Base-by-base conservation (phyloP, 73 alveolate species). In the Durusdinium trenchii region DNA sequence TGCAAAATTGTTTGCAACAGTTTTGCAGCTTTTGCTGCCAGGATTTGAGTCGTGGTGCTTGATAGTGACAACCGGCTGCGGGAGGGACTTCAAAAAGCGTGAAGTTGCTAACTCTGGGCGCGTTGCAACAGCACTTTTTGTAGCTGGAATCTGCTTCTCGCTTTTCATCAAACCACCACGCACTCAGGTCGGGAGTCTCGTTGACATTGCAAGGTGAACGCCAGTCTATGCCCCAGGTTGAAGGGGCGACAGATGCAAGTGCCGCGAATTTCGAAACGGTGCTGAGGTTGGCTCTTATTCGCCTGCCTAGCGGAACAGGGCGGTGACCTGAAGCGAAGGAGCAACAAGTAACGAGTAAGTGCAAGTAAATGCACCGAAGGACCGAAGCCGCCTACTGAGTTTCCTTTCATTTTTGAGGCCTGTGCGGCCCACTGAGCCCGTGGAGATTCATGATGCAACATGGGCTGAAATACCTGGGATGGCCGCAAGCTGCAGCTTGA, bases 401-500 rank as follows among this genome's bases (percentile, higher is more conserved):
- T 60, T 51, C 52, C 45, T 64, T 6, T 9, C 9, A 7, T 7
- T 12, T 2, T 28, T 47, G 76, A 91, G 98, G 98, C 87, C 98
- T n/a, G 50, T 46, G 78, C 81, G 89, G 60, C 75, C 89, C 3
- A n/a, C 38, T 16, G 89, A 69, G 32, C 98, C 98, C 6, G 75
- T 71, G 51, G 98, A 91, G 75, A 69, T 91, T 54, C 18, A 42
- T 28, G 98, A 91, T 35, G 98, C 78, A 28, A 91, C 78, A 12
- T 91, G 98, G 98, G 71, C 98, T 12, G 98, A 91, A 36, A 67
- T 91, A 32, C 98, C 98, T 30, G 98, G 98, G 30, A 91, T 91
- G 89, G 67, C 69, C 36, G 89, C 85, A 43, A 43, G 75, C 18
- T 91, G 98, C 98, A 67, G 75, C 76, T 54, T 91, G 89, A 91